A percentile compares a stretch with the other conserved stretches of the same genome.
Conservation (phyloP, 1,284 basidiomycete genomes). For the Boletellus sp. region DNA sequence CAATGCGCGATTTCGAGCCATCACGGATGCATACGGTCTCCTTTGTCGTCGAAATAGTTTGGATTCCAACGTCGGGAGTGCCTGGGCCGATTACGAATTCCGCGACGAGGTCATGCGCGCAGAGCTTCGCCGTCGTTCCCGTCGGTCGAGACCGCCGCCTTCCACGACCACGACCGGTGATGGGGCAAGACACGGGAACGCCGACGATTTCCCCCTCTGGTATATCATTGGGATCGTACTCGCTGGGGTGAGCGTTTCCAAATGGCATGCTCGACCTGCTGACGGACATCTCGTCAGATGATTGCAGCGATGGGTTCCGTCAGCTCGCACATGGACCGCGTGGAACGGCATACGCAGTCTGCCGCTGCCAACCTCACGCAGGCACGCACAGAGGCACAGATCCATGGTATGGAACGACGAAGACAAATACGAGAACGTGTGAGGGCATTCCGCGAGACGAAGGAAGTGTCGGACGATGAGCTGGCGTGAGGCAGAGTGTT, state of each 20-base stretch:
- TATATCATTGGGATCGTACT: slow-evolving; percentile 18
- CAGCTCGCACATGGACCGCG: slow-evolving; percentile 20
- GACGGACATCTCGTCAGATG: slow-evolving; percentile 6
- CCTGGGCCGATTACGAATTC: slow-evolving; percentile 8
- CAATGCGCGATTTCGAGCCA: slow-evolving; percentile 47
- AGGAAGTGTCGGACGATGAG: neutral
- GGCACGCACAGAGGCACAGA: slow-evolving; percentile 40
- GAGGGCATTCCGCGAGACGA: slow-evolving; percentile 16
- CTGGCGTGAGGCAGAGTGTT: neutral
- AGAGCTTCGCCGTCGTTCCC: slow-evolving; percentile 40
- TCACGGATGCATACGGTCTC: slow-evolving; percentile 47
- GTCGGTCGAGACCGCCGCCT: slow-evolving; percentile 7
- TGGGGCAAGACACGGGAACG: neutral
- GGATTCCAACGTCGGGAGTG: neutral
- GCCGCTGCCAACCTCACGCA: slow-evolving; percentile 43
- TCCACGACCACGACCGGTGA: neutral
- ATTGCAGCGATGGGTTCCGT: slow-evolving; percentile 3
- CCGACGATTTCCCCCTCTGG: slow-evolving; percentile 8
- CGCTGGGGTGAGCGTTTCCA: slow-evolving; percentile 12
- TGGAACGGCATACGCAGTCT: slow-evolving; percentile 28
- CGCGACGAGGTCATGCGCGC: slow-evolving; percentile 33
- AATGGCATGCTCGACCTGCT: too few relatives aligned
- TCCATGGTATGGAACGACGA: slow-evolving; percentile 39
- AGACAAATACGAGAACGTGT: slow-evolving; percentile 39
- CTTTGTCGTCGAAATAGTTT: slow-evolving; percentile 23